Evolutionary conservation across 2,329 filamentous ascomycete genomes (phyloP), one percentile per base, ranked within the genome.

Genomic region (Teratosphaeria nubilosa): DNA sequence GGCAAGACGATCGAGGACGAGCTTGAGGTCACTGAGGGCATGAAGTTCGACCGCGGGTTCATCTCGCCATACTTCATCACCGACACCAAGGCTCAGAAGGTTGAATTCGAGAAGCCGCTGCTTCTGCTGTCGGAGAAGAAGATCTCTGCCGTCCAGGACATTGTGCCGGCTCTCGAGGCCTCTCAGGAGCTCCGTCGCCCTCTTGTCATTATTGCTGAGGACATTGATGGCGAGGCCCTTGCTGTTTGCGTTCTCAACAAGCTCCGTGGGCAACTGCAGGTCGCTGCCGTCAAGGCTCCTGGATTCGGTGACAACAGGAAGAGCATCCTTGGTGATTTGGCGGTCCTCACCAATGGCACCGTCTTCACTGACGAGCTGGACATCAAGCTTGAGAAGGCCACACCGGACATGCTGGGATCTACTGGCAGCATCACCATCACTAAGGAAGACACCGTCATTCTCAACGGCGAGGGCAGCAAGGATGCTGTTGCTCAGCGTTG

Each of bases 31-130:
- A 99, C 94, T 60, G 94, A 99, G 86, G 94, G 94, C 75, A 99
- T 99, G 94, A 91, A 94, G 77, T 99, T 99, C 80, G 94, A 99
- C 84, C 92, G 94, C 73, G 94, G 94, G 63, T 99, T 88, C 77
- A 92, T 96, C 74, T 99, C 94, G 27, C 91, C 94, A 68, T 99
- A 99, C 86, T 99, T 99, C 83, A 99, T 99, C 82, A 99, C 94
- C 80, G 94, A 99, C 73, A 80, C 91, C 84, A 99, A 99, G 87
- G 77, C 91, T 60, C 91, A 95, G 77, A 99, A 99, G 86, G 91
- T 97, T 59, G 94, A 99, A 80, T 99, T 99, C 67, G 94, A 99
- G 86, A 97, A 99, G 85, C 94, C 94, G 65, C 79, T 99, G 73
- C 94, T 99, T 75, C 88, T 99, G 55, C 89, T 99, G 58, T 97